Evolutionary conservation across 352 stramenopile species (phyloP), one percentile per base, ranked within the genome.

Genomic region (Pythium apleroticum): DNA sequence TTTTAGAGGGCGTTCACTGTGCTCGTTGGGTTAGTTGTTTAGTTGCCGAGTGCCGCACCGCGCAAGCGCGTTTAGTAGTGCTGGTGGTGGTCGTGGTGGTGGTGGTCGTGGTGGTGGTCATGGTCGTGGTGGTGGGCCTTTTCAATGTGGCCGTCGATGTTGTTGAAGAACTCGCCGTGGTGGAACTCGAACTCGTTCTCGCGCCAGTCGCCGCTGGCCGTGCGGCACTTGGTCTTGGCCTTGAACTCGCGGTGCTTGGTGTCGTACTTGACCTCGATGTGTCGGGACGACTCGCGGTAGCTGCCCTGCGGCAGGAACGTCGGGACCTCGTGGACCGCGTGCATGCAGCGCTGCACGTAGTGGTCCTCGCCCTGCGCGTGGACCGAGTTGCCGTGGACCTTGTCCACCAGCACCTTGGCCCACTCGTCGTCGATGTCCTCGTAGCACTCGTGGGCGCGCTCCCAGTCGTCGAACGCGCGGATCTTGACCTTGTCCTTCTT

Each of bases 241-340:
- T 24, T 50, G 43, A 50, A 50, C 43, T 50, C 43, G 43, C 43
- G 43, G n/a, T 50, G n/a, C 43, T 50, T 50, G n/a, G 7, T 50
- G 43, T 28, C 20, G 43, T 27, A 50, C 43, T 50, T 50, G 43
- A 12, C 14, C 20, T 28, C 20, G 43, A 50, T 50, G 43, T 28
- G 20, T 7, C 11, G 27, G 43, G n/a, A 50, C 6, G 43, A 17
- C 20, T 50, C 20, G 43, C 43, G 43, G 43, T 50, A 50, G n/a
- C 7, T 27, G 10, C 43, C 43, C 3, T 28, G 4, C 2, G 43
- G 43, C 19, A 50, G 22, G 20, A 50, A 50, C 19, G 19, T 50
- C 43, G 20, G 43, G 7, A 50, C 9, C 20, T 50, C 43, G 43
- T 50, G 43, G 43, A 50, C 43, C n/a, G 43, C 43, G n/a, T 50